Evolutionary conservation across 78 protist species (phyloP).

Genomic region (Isochrysis galbana): DNA sequence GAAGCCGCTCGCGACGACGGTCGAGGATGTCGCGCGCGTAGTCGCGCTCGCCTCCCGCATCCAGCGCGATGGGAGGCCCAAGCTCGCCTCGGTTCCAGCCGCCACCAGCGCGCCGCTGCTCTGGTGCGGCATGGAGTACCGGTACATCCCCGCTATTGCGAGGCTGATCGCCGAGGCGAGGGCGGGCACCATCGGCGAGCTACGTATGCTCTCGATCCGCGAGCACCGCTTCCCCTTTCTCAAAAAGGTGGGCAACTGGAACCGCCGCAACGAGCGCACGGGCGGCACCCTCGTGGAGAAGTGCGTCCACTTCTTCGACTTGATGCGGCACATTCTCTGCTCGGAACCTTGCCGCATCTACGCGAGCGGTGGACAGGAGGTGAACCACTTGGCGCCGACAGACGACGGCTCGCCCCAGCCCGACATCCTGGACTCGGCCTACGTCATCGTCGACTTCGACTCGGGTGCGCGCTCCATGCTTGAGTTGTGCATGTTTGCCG

Average conservation of each 20-base stretch:
- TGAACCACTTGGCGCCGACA: not conserved
- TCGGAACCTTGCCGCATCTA: not conserved
- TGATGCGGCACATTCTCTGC: not conserved
- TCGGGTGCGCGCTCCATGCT: slow-evolving; percentile 15
- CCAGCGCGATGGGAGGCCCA: too few relatives aligned
- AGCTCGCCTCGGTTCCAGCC: too few relatives aligned
- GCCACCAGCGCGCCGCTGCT: not conserved
- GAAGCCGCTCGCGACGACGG: slow-evolving; percentile 10
- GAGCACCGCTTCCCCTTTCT: slow-evolving; percentile 37
- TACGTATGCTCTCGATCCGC: slow-evolving; percentile 19
- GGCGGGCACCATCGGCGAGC: not conserved
- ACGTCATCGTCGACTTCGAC: slow-evolving; percentile 28
- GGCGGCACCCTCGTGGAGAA: slow-evolving; percentile 47
- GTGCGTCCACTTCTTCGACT: slow-evolving; percentile 39
- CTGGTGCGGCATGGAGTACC: slow-evolving; percentile 39
- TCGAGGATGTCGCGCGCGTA: not conserved
- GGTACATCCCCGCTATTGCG: slow-evolving; percentile 6
- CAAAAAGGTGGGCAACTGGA: slow-evolving; percentile 28
- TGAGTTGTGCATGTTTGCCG: slow-evolving; percentile 39
- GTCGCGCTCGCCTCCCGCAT: not conserved
- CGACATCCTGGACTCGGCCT: slow-evolving; percentile 28
- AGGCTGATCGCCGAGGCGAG: not conserved
- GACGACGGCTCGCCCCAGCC: not conserved
- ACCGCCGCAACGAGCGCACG: not conserved
- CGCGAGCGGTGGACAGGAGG: slow-evolving; percentile 18